Conservation (phyloP, 176 grass and related monocot species). For the Zea luxurians region DNA sequence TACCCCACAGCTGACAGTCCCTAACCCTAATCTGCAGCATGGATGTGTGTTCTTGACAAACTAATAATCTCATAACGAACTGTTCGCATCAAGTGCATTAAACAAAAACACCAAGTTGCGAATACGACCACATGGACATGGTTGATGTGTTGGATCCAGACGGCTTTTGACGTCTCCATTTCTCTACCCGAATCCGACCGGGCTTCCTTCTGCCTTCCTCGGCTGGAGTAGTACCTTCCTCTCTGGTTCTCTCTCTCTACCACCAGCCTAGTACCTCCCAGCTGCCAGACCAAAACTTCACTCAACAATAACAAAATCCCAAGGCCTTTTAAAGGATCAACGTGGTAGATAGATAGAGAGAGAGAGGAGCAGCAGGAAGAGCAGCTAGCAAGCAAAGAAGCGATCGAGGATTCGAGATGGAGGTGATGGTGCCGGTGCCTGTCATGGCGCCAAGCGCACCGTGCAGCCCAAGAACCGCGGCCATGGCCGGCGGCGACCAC, state of each 20-base stretch:
- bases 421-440: slow-evolving; percentile 68
- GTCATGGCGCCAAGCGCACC: slow-evolving; percentile 64
- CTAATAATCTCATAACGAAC: slow-evolving; percentile 33
- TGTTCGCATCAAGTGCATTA: slow-evolving; percentile 2
- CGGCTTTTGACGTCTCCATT: slow-evolving; percentile 33
- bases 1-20: too few species aligned
- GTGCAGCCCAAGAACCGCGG: slow-evolving; percentile 61
- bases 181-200: background rate
- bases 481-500: slow-evolving; percentile 22
- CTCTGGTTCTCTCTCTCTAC: background rate
- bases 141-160: slow-evolving; percentile 26
- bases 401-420: slow-evolving; percentile 37
- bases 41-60: slow-evolving; percentile 14
- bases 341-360: too few species aligned
- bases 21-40: background rate
- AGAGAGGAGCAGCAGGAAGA: too few species aligned
- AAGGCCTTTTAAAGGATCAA: slow-evolving; percentile 26
- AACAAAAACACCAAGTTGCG: slow-evolving; percentile 40
- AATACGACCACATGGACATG: slow-evolving; percentile 38
- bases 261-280: background rate
- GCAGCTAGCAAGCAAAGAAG: background rate
- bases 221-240: background rate
- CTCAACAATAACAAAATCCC: slow-evolving; percentile 41
- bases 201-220: slow-evolving; percentile 73
- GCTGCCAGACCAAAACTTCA: background rate